phyloP scores from a whole-genome alignment of 805 yeast species.

The Blastobotrys chiropterorum region DNA sequence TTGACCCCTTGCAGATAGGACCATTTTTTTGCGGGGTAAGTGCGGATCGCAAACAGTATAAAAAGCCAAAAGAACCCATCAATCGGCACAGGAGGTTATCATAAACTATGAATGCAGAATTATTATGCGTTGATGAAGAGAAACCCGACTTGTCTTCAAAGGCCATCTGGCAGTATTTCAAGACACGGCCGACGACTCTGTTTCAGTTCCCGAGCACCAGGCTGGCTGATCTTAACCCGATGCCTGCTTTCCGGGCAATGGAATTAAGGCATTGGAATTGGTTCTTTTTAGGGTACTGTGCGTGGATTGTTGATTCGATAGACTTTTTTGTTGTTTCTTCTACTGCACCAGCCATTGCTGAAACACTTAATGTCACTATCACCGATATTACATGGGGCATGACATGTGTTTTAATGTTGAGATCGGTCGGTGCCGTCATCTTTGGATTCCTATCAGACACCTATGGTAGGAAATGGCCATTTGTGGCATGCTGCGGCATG shows the following conservation, averaged over 20 bases:
- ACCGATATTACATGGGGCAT: conserved; percentile 65
- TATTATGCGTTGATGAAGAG: not conserved
- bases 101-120: not conserved
- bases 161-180: conserved; percentile 27
- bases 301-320: conserved; percentile 70
- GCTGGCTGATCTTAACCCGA: conserved; percentile 42
- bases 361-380: conserved; percentile 38
- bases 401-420: conserved; percentile 62
- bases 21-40: not conserved
- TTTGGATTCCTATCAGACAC: conserved; percentile 59
- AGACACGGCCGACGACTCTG: conserved; percentile 29
- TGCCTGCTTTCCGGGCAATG: conserved; percentile 48
- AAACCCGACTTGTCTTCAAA: conserved; percentile 21
- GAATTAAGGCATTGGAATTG: conserved; percentile 53
- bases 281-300: conserved; percentile 52
- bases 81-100: no score
- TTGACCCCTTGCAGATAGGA: no score
- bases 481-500: conserved; percentile 43
- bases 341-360: conserved; percentile 47
- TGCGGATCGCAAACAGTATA: not conserved
- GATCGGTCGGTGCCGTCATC: conserved; percentile 63
- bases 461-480: conserved; percentile 63
- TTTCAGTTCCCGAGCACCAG: conserved; percentile 19
- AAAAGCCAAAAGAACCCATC: not conserved
- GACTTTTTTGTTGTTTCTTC: conserved; percentile 62